Evolutionary conservation across 148 eudicot species (phyloP).

Genomic region (Fallopia convolvulus): DNA sequence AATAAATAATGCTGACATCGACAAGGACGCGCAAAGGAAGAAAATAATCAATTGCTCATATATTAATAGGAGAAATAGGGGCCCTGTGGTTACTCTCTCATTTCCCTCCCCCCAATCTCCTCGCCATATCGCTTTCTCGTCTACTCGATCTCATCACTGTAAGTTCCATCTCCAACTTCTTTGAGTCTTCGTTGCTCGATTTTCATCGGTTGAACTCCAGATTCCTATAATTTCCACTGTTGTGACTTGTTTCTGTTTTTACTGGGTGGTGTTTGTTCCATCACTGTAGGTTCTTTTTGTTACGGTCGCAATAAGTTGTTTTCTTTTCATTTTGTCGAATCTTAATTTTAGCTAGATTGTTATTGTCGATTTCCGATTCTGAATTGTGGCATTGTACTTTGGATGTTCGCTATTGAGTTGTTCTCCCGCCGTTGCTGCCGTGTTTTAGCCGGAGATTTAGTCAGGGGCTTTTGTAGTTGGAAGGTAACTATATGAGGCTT

Average conservation of each 20-base stretch:
- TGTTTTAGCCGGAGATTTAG: neutral
- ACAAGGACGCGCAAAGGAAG: neutral
- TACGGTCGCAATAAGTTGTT: neutral
- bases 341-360: neutral
- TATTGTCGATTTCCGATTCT: neutral
- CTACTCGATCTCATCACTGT: constrained; percentile 20
- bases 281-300: neutral
- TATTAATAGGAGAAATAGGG: constrained; percentile 4
- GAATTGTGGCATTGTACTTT: neutral
- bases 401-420: neutral
- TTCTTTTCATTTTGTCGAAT: neutral
- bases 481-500: neutral
- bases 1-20: neutral
- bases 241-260: neutral
- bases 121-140: constrained; percentile 14
- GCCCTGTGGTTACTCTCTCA: constrained; percentile 12
- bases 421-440: neutral
- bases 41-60: neutral
- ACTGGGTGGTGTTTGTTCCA: neutral
- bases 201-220: neutral
- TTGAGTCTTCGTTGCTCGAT: constrained; percentile 8
- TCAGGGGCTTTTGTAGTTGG: neutral
- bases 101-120: neutral
- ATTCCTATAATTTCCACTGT: neutral
- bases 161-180: constrained; percentile 28